Evolutionary conservation across 2,329 filamentous ascomycete genomes (phyloP), one percentile per base, ranked within the genome.

Genomic region (Sarocladium strictum): DNA sequence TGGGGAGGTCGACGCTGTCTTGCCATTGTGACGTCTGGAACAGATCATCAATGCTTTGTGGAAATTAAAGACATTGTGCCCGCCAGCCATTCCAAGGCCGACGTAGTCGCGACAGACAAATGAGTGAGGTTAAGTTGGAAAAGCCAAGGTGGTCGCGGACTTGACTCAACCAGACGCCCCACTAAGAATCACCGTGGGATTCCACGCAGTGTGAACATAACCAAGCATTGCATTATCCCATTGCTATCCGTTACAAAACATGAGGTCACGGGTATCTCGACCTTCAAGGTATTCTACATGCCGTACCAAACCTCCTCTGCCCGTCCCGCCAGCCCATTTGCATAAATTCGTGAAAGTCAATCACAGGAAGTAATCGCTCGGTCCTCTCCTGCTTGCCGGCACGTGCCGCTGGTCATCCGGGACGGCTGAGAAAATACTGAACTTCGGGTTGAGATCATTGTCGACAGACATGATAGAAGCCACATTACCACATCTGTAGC

Each of bases 391-490:
- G 54, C 81, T 88, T 11, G 86, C 84, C 2, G 90, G 90, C 9
- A 93, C 86, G 55, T 90, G 88, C 57, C 90, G 80, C 69, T 89
- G 81, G 61, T 94, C 86, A 63, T 94, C 90, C 0, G 90, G 89
- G n/a, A 95, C 90, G 29, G 90, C 90, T 27, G 84, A 87, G 76
- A 95, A 95, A 65, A 95, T 94, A 69, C 87, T 94, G 75, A 99
- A 99, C 64, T 89, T 90, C 29, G 93, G 91, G 57, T 90, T 85
- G 53, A 97, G 78, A 64, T 94, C 87, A 64, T 88, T 87, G 61
- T 87, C 85, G 26, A 97, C 85, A 53, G 91, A 91, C 86, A 96
- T 96, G 67, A 97, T 96, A 67, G 92, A 97, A 7, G 94, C 94
- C 67, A 97, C 84, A 65, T 99, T 99, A 35, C 94, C 94, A 70